Evolutionary conservation across 345 rosid genomes (phyloP), one percentile per base, ranked within the genome.

Genomic region (Luvunga scandens): DNA sequence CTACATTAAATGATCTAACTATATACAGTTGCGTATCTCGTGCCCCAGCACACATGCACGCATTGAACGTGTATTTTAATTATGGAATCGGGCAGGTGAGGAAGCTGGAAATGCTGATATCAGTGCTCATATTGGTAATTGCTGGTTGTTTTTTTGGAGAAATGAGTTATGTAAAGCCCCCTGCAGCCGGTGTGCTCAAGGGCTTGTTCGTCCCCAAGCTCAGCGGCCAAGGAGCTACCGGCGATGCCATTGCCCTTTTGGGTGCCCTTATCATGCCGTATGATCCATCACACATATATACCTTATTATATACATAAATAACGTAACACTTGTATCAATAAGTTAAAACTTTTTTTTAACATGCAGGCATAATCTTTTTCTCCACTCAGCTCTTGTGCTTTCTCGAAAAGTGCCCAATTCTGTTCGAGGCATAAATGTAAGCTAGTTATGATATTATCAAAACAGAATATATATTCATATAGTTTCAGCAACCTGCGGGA

Each of bases 201-300:
- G 92, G 90, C 80, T 84, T 87, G 87, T 86, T 87, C 42, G 38
- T 84, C 18, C 89, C 90, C 2, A 89, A 83, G 68, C 88, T 82
- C 22, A 34, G 34, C 0, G 90, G 88, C 69, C 66, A 77, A 19
- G 86, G 85, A 2, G 87, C 91, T 78, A 83, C 86, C 13, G 85
- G 75, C 8, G 81, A 79, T 33, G 81, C 91, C 56, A 84, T 89
- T 6, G 90, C 91, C 77, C 85, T 89, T 4, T 69, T 89, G 57
- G 90, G 91, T 1, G 87, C 90, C 42, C 86, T 87, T 8, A 33
- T 89, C 72, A 87, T 85, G 86, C 88, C 91, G 91, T 89, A 83
- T 14, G 85, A 55, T 78, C 22, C 42, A 0, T 39, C 24, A n/a
- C 36, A 12, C 16, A 63, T 3, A 12, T 45, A 45, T 12, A 45